A percentile compares a stretch with the other conserved stretches of the same genome.
phyloP scores from a whole-genome alignment of 2,329 filamentous ascomycete genomes.

The Zasmidium citrigriseum region DNA sequence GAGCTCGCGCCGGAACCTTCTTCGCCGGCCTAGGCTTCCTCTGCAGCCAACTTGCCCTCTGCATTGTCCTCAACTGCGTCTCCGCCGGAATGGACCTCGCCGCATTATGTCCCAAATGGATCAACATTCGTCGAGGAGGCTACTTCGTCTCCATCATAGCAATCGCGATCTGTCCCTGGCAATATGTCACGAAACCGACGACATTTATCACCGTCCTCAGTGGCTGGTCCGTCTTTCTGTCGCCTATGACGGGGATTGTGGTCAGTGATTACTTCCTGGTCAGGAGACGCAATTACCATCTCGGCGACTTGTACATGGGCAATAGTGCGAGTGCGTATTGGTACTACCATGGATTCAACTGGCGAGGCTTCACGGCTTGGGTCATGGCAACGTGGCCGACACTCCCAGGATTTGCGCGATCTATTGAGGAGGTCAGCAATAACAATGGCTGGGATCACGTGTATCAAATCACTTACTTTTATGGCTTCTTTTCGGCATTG shows the following conservation, averaged over 20 bases:
- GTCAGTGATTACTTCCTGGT: slow-evolving; percentile 44
- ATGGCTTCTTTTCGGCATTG: slow-evolving; percentile 18
- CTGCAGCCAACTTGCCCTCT: slow-evolving; percentile 27
- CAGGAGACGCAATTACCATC: slow-evolving; percentile 21
- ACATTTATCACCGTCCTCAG: slow-evolving; percentile 46
- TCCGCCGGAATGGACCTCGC: slow-evolving; percentile 45
- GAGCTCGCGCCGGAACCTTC: slow-evolving; percentile 30
- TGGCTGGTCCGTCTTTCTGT: slow-evolving; percentile 45
- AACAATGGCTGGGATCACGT: slow-evolving; percentile 15
- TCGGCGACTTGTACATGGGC: slow-evolving; percentile 23
- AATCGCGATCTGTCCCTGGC: slow-evolving; percentile 42
- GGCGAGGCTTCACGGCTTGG: slow-evolving; percentile 23
- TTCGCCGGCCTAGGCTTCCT: slow-evolving; percentile 34
- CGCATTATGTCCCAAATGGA: slow-evolving; percentile 43
- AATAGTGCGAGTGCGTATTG: slow-evolving; percentile 20
- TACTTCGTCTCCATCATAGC: slow-evolving; percentile 41
- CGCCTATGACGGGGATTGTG: slow-evolving; percentile 41
- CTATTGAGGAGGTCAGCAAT: slow-evolving; percentile 8
- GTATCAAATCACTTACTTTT: slow-evolving; percentile 20
- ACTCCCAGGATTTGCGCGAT: slow-evolving; percentile 19
- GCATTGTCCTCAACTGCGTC: slow-evolving; percentile 42
- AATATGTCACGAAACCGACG: slow-evolving; percentile 42
- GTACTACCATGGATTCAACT: slow-evolving; percentile 23
- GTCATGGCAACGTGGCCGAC: slow-evolving; percentile 16
- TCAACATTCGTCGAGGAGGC: slow-evolving; percentile 46